phyloP scores from a whole-genome alignment of 1,284 basidiomycete genomes.

The Wallemia mellicola region DNA sequence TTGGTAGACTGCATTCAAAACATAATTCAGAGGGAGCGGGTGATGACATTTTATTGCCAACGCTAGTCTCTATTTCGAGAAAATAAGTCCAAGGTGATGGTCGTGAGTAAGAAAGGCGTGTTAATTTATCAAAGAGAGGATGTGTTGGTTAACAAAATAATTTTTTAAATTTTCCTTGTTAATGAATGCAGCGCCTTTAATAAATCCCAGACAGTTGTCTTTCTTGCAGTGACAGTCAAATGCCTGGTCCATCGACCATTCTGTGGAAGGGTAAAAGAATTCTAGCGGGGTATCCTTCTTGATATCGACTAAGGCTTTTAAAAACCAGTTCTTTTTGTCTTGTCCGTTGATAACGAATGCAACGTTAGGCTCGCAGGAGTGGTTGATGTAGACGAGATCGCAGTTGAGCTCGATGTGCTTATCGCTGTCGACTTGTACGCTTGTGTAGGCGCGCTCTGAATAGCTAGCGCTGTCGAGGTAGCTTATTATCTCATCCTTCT shows the following conservation, averaged over 20 bases:
- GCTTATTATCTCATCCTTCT: neutral
- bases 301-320: neutral
- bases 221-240: neutral
- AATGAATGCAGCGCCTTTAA: neutral
- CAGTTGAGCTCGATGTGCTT: neutral
- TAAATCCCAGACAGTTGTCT: neutral
- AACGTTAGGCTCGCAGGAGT: neutral
- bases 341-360: neutral
- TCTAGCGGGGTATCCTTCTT: neutral
- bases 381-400: neutral
- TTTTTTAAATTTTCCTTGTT: neutral
- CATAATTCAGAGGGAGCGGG: slow-evolving; percentile 4
- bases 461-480: neutral
- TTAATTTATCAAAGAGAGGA: neutral
- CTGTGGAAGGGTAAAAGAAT: neutral
- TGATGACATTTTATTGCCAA: no score
- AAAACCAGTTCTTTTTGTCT: neutral
- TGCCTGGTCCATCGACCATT: neutral
- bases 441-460: neutral
- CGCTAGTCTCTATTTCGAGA: no score
- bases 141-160: neutral
- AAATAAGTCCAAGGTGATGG: no score
- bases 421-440: neutral
- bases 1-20: slow-evolving; percentile 10
- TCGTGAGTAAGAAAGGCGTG: neutral